A percentile compares a stretch with the other conserved stretches of the same genome.
These are phyloP conservation scores for Glycyrrhiza uralensis DNA, from an alignment of 306 rosid species.

Conservation along the genomic window DNA sequence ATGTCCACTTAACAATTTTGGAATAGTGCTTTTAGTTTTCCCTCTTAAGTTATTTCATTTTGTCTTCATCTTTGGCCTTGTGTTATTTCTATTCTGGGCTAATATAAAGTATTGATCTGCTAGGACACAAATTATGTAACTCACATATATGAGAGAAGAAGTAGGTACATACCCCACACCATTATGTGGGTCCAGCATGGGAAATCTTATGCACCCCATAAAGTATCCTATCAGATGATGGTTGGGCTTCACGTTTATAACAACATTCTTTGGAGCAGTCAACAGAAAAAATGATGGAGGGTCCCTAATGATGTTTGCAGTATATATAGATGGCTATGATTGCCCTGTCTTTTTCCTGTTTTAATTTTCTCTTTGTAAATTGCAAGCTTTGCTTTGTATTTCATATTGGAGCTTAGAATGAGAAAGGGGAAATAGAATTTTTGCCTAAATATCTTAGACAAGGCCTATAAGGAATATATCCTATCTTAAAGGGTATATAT, in stretches of 20 bases:
- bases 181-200: constrained; percentile 43
- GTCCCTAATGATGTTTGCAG: constrained; percentile 59
- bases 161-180: constrained; percentile 12
- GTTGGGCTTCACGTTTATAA: constrained; percentile 79
- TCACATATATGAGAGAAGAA: background rate
- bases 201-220: constrained; percentile 49
- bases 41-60: background rate
- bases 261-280: constrained; percentile 65
- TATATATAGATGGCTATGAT: constrained; percentile 53
- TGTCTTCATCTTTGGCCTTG: constrained; percentile 3
- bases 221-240: constrained; percentile 68
- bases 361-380: constrained; percentile 10
- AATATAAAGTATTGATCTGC: background rate
- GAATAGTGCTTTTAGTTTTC: constrained; percentile 1
- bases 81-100: constrained; percentile 36
- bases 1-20: background rate
- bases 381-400: constrained; percentile 12
- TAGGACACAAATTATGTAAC: constrained; percentile 17
- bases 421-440: background rate
- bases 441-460: background rate
- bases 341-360: constrained; percentile 34
- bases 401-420: background rate
- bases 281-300: constrained; percentile 59
- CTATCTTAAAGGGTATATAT: background rate
- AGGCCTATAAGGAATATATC: constrained; percentile 35